Conservation (phyloP, 345 rosid genomes). For the Hirschfeldia incana region DNA sequence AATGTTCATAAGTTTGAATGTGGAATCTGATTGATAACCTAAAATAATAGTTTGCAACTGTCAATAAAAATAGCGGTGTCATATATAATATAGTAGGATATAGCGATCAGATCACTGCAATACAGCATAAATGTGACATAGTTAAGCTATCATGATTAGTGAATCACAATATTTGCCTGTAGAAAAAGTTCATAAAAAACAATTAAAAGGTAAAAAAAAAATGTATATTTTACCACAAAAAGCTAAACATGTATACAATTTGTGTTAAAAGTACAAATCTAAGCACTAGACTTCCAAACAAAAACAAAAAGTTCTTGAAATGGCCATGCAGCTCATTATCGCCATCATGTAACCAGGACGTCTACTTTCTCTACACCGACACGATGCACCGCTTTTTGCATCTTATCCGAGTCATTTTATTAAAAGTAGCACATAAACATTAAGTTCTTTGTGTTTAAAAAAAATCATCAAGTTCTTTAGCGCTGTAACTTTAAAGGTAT, state of each 20-base stretch:
- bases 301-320: neutral
- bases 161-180: too few relatives aligned
- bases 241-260: too few relatives aligned
- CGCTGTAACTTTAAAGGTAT: neutral
- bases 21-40: neutral
- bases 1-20: neutral
- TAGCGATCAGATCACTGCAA: too few relatives aligned
- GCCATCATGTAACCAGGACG: neutral
- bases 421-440: neutral
- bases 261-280: too few relatives aligned
- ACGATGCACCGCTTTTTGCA: neutral
- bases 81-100: too few relatives aligned
- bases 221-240: too few relatives aligned
- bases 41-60: neutral
- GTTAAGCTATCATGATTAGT: too few relatives aligned
- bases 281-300: neutral
- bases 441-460: neutral
- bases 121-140: too few relatives aligned
- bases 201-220: too few relatives aligned
- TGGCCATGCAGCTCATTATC: neutral
- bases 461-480: neutral
- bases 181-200: too few relatives aligned
- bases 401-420: neutral
- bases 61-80: too few relatives aligned
- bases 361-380: neutral